Percentiles rank a stretch among this genome's conserved stretches.
Conservation (phyloP, 2,329 filamentous ascomycete genomes). For the Diaporthe longicolla region DNA sequence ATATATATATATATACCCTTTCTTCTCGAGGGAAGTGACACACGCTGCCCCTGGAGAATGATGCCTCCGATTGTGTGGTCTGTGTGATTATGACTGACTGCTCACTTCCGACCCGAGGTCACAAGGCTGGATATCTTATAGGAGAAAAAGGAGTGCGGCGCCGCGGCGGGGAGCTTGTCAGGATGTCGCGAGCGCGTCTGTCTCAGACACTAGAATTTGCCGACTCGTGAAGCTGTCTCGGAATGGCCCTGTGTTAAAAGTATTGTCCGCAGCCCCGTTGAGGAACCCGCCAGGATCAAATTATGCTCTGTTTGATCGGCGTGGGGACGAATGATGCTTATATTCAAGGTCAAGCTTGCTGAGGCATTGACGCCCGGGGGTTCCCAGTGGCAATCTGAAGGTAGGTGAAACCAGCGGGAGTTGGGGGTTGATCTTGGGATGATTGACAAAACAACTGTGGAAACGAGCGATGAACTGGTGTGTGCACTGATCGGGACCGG, state of each 20-base stretch:
- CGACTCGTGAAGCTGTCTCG: slow-evolving; percentile 35
- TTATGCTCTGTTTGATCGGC: slow-evolving; percentile 31
- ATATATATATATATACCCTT: background rate
- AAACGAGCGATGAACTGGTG: slow-evolving; percentile 32
- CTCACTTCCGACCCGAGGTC: background rate
- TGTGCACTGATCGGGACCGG: slow-evolving; percentile 10
- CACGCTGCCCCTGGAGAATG: background rate
- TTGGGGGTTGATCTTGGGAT: slow-evolving; percentile 29
- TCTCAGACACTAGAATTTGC: slow-evolving; percentile 33
- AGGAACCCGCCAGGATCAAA: slow-evolving; percentile 9
- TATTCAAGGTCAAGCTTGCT: slow-evolving; percentile 11
- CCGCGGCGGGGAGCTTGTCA: background rate
- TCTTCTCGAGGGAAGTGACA: background rate
- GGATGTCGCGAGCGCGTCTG: slow-evolving; percentile 32
- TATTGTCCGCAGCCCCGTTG: slow-evolving; percentile 5
- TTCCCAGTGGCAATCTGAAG: slow-evolving; percentile 10
- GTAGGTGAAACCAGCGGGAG: slow-evolving; percentile 28
- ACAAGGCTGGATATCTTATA: slow-evolving; percentile 1
- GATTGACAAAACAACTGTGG: slow-evolving; percentile 35
- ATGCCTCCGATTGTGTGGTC: background rate
- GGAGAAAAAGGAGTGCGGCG: background rate
- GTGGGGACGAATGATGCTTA: slow-evolving; percentile 28
- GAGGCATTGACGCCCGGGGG: slow-evolving; percentile 17
- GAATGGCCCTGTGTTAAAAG: slow-evolving; percentile 26
- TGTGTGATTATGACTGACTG: background rate